Percentiles rank a stretch among this genome's conserved stretches.
Conservation (phyloP, 1,139 yeast genomes). For the Yamadazyma siamensis region DNA sequence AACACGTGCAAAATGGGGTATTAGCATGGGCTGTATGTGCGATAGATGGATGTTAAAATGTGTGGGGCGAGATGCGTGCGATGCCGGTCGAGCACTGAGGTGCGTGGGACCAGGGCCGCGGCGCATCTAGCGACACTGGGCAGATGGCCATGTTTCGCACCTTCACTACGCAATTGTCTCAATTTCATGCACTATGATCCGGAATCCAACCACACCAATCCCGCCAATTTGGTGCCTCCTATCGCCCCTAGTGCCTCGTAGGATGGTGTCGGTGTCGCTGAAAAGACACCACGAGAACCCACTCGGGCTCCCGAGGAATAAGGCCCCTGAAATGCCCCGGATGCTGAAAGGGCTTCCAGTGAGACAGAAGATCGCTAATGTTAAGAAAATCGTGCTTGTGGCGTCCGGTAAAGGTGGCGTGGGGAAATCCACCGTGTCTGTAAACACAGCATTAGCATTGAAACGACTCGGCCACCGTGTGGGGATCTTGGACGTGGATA, state of each 20-base stretch:
- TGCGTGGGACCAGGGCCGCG: too few species aligned
- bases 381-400: constrained; percentile 59
- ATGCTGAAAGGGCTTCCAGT: constrained; percentile 53
- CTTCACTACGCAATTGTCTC: too few species aligned
- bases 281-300: constrained; percentile 27
- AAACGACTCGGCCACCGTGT: constrained; percentile 52
- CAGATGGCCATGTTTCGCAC: too few species aligned
- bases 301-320: constrained; percentile 50
- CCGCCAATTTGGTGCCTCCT: too few species aligned
- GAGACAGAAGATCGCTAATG: constrained; percentile 56
- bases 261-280: too few species aligned
- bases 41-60: not conserved
- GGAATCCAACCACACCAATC: too few species aligned
- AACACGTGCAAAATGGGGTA: too few species aligned
- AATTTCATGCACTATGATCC: too few species aligned
- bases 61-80: too few species aligned
- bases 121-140: too few species aligned
- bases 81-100: too few species aligned
- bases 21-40: not conserved
- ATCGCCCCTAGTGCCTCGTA: too few species aligned
- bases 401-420: constrained; percentile 85
- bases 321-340: constrained; percentile 23
- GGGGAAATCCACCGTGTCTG: constrained; percentile 56
- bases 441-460: constrained; percentile 66
- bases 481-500: constrained; percentile 76